phyloP scores from a whole-genome alignment of 1,284 basidiomycete species.

The Afroboletus lepidellus region DNA sequence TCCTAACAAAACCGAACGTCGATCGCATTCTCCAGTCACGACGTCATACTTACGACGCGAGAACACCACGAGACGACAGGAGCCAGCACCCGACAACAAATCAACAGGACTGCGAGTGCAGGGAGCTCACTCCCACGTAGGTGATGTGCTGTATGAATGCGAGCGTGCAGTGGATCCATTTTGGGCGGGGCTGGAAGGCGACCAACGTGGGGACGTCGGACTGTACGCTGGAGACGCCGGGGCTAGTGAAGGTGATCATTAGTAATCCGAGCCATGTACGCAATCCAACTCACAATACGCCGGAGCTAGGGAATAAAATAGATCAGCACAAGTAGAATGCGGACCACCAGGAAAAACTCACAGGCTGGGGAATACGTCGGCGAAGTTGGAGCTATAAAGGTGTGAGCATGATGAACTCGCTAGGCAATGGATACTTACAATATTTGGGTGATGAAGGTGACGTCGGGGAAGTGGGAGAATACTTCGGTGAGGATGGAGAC shows the following conservation, averaged over 20 bases:
- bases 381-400: constrained; percentile 66
- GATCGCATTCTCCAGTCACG: constrained; percentile 6
- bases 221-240: constrained; percentile 84
- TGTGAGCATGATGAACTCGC: constrained; percentile 14
- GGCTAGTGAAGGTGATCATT: constrained; percentile 41
- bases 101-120: constrained; percentile 7
- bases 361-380: constrained; percentile 83
- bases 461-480: constrained; percentile 80
- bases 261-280: constrained; percentile 4
- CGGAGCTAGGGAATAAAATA: constrained; percentile 44
- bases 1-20: constrained; percentile 5
- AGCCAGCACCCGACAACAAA: constrained; percentile 13
- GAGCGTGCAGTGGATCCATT: constrained; percentile 42
- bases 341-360: constrained; percentile 41
- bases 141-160: constrained; percentile 52
- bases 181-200: constrained; percentile 75
- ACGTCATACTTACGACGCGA: constrained; percentile 3
- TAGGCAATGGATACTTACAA: constrained; percentile 50
- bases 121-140: constrained; percentile 52
- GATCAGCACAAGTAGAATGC: constrained; percentile 18
- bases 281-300: constrained; percentile 63
- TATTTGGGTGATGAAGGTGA: constrained; percentile 88
- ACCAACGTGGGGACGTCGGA: constrained; percentile 78
- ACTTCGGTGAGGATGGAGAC: constrained; percentile 83
- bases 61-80: constrained; percentile 4